phyloP scores from a whole-genome alignment of 441 rosid species.

The Omphalea diandra region DNA sequence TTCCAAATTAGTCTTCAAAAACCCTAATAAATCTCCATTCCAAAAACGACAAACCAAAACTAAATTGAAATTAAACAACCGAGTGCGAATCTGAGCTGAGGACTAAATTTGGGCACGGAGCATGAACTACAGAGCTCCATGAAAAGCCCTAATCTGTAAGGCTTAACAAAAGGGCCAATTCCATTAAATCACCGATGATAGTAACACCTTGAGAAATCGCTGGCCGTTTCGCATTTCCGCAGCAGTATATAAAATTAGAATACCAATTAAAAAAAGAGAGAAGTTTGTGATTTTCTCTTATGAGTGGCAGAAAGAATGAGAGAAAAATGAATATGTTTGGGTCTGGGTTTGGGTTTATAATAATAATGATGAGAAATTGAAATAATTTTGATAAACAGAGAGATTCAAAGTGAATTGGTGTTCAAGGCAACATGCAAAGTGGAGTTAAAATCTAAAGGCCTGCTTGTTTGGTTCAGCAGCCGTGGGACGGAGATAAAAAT shows the following conservation, averaged over 20 bases:
- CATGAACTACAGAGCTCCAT: slow-evolving; percentile 71
- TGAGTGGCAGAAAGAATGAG: background rate
- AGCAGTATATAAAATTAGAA: background rate
- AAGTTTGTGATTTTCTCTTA: background rate
- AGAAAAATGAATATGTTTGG: background rate
- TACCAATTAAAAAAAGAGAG: background rate
- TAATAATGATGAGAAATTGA: too few species aligned
- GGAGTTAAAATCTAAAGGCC: slow-evolving; percentile 23
- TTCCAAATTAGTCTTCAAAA: slow-evolving; percentile 17
- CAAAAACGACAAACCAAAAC: background rate
- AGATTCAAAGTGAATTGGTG: background rate
- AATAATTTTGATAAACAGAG: background rate
- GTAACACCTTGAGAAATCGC: slow-evolving; percentile 32
- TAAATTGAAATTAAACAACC: slow-evolving; percentile 31
- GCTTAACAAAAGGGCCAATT: slow-evolving; percentile 38
- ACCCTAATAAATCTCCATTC: slow-evolving; percentile 34
- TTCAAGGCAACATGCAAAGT: background rate
- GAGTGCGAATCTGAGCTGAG: slow-evolving; percentile 53
- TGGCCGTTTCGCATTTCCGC: slow-evolving; percentile 49
- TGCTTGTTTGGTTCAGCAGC: background rate
- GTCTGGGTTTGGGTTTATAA: too few species aligned
- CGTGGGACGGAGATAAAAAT: background rate
- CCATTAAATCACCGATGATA: slow-evolving; percentile 62
- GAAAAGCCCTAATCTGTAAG: slow-evolving; percentile 35
- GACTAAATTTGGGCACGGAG: slow-evolving; percentile 28